Evolutionary conservation across 1,139 yeast genomes (phyloP).

Genomic region (Sugiyamaella castrensis): DNA sequence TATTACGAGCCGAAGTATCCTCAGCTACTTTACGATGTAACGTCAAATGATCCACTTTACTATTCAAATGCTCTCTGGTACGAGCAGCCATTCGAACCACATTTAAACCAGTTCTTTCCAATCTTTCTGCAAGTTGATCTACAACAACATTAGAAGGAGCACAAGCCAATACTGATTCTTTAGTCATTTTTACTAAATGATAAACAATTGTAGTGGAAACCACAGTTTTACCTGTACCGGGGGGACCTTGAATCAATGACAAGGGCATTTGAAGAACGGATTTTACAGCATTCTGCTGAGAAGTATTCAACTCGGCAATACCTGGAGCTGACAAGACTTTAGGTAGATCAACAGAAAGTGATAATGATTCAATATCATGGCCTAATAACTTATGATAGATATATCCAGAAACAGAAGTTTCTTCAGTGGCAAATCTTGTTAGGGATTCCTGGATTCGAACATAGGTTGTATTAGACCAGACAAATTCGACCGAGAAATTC

Average conservation of each 20-base stretch:
- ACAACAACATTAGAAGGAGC: constrained; percentile 97
- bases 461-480: constrained; percentile 85
- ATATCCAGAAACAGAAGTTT: constrained; percentile 70
- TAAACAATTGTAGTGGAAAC: constrained; percentile 88
- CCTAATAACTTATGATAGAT: constrained; percentile 81
- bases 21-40: constrained; percentile 24
- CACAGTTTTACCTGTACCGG: constrained; percentile 95
- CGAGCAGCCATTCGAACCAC: constrained; percentile 77
- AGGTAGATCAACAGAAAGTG: constrained; percentile 45
- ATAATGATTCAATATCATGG: constrained; percentile 52
- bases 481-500: constrained; percentile 81
- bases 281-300: constrained; percentile 77
- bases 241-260: constrained; percentile 95
- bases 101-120: constrained; percentile 62
- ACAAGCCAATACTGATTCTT: constrained; percentile 71
- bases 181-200: constrained; percentile 61
- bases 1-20: constrained; percentile 42
- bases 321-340: constrained; percentile 60
- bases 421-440: constrained; percentile 65
- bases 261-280: constrained; percentile 71
- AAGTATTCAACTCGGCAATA: constrained; percentile 65
- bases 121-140: constrained; percentile 79
- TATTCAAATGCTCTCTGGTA: constrained; percentile 52
- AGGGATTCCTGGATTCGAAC: constrained; percentile 82
- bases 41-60: constrained; percentile 29